Evolutionary conservation across 805 yeast species (phyloP).

Genomic region (Deakozyma indianensis): DNA sequence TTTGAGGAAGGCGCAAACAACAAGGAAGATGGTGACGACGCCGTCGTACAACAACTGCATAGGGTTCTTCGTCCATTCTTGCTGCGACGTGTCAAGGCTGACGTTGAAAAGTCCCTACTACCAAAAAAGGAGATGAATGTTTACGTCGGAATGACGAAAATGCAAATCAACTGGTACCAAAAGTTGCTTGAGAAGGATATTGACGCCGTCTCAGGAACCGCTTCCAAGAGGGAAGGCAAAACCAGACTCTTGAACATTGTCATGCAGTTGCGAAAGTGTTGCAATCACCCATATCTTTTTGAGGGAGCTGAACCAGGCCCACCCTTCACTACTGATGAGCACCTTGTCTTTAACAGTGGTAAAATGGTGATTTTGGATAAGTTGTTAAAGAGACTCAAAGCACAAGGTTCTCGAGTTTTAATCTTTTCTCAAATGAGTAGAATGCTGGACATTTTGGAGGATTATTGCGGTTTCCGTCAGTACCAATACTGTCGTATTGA

Average conservation of each 20-base stretch:
- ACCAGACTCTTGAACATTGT: constrained; percentile 84
- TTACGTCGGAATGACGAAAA: constrained; percentile 91
- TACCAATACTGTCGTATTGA: constrained; percentile 86
- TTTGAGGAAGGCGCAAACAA: constrained; percentile 32
- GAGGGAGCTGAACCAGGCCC: constrained; percentile 99
- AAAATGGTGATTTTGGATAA: constrained; percentile 86
- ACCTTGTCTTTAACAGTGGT: constrained; percentile 72
- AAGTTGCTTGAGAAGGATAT: constrained; percentile 79
- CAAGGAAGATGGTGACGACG: constrained; percentile 22
- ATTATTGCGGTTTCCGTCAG: constrained; percentile 73
- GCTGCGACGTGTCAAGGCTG: constrained; percentile 78
- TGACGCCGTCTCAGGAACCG: constrained; percentile 89
- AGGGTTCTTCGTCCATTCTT: constrained; percentile 77
- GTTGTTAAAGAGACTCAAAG: constrained; percentile 53
- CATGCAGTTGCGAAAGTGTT: constrained; percentile 92
- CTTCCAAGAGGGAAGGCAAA: constrained; percentile 65
- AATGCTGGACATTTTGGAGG: constrained; percentile 78
- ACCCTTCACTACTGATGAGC: constrained; percentile 91
- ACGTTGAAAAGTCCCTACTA: constrained; percentile 78
- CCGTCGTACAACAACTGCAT: constrained; percentile 78
- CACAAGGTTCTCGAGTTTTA: constrained; percentile 76
- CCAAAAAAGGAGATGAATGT: constrained; percentile 85
- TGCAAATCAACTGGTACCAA: constrained; percentile 89
- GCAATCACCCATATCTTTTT: constrained; percentile 91
- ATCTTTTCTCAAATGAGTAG: constrained; percentile 92